Evolutionary conservation across 1,139 yeast genomes (phyloP).

Genomic region (Ashbya aceris): DNA sequence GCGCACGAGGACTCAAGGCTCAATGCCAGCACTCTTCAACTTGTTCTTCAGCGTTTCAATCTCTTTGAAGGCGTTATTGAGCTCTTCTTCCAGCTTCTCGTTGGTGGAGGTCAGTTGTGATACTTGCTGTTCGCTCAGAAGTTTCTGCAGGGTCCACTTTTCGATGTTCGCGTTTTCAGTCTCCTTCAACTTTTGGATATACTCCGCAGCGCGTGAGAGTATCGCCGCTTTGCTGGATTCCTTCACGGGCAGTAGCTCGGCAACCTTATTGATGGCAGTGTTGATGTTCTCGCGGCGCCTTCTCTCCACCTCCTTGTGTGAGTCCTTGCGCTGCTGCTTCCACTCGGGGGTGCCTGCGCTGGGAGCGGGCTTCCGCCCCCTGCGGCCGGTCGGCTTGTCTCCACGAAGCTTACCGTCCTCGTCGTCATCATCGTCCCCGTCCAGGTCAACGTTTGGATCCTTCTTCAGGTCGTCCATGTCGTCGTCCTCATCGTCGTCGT

Average conservation of each 20-base stretch:
- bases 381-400: constrained; percentile 18
- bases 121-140: constrained; percentile 84
- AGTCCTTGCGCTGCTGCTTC: constrained; percentile 76
- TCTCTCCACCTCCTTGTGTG: constrained; percentile 96
- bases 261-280: constrained; percentile 76
- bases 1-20: background rate
- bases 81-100: constrained; percentile 68
- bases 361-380: constrained; percentile 31
- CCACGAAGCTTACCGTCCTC: constrained; percentile 7
- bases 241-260: constrained; percentile 69
- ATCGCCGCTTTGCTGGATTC: constrained; percentile 91
- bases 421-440: constrained; percentile 28
- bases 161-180: constrained; percentile 82
- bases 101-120: constrained; percentile 69
- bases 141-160: constrained; percentile 88
- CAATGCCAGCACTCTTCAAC: constrained; percentile 14
- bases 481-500: constrained; percentile 7
- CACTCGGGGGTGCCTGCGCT: constrained; percentile 74
- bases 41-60: constrained; percentile 67
- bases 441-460: constrained; percentile 8
- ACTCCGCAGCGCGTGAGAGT: constrained; percentile 78
- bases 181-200: constrained; percentile 78
- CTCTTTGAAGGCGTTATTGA: constrained; percentile 89
- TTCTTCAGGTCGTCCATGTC: constrained; percentile 8
- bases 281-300: constrained; percentile 91